Evolutionary conservation across 2,329 filamentous ascomycete genomes (phyloP), one percentile per base, ranked within the genome.

Genomic region (Trichoderma breve): DNA sequence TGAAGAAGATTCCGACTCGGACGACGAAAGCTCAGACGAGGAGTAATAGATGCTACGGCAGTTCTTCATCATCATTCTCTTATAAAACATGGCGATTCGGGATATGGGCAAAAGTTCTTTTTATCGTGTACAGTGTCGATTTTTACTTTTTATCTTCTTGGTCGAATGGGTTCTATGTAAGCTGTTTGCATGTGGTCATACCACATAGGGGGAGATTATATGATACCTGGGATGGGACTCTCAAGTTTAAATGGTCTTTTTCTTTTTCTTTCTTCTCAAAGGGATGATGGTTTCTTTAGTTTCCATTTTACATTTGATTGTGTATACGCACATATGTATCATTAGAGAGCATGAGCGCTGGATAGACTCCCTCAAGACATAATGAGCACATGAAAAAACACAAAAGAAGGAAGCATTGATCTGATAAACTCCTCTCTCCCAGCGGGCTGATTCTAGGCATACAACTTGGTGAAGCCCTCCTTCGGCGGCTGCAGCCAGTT

Each of bases 401-500:
- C 43, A 51, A 51, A 51, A 21, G 8, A 32, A 43, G 39, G 26
- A 61, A 51, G 26, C 30, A 36, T 15, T 9, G 1, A 18, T n/a
- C 39, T 51, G 2, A 24, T n/a, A 8, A 36, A 26, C 5, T 14
- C 30, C 18, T 55, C 4, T 14, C 32, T 43, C 36, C 18, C 58
- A 14, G 14, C 58, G 11, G 14, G 8, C 28, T 28, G n/a, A 12
- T 8, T 66, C 57, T 79, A 84, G 4, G 76, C 74, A 62, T 84
- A 90, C 74, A 95, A 78, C 79, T 83, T 91, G 7, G 92, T 95
- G 79, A 99, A 98, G 0, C 93, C 95, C 55, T 88, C 88, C 53
- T 86, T 84, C 0, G 94, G 92, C 72, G 95, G 94, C 84, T 98
- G 95, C 80, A 99, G 82, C 96, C 96, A 98, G 82, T 99, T 99